Base-by-base conservation (phyloP, 202 grass and related monocot genomes). In the Dendrocalamus latiflorus region DNA sequence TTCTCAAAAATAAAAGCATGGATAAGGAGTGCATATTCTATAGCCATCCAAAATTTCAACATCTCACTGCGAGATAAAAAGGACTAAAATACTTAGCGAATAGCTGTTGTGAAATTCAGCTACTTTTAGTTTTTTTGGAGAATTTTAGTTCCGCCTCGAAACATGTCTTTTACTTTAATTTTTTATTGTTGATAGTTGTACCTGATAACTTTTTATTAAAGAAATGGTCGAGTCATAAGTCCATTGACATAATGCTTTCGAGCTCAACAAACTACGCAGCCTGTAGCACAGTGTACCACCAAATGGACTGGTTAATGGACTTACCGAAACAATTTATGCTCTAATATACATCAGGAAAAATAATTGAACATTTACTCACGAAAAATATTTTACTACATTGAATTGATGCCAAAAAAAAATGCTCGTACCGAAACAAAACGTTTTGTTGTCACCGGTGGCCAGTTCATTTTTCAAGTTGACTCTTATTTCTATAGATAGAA, bases 391-490 rank as follows among this genome's bases (percentile, higher is more conserved):
- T 8, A 55, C 55, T 75, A 33, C 14, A 55, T 28, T 42, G 39
- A 57, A 18, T 37, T 47, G 26, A 45, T 55, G 55, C 43, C 37
- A 42, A 87, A 37, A 71, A n/a, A 72, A 15, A 48, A 78, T 18
- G 55, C 21, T 21, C 30, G 2, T 42, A 50, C 34, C 59, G n/a
- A n/a, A n/a, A n/a, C n/a, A 28, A 38, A 85, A 45, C 64, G 16
- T 39, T 26, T 33, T 51, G 25, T 60, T 42, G 34, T 28, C 49
- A 57, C 64, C 45, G 67, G 75, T 54, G 63, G 5, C 48, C 14
- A 55, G 75, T 72, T 39, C 55, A 22, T 11, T 39, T 79, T 47
- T n/a, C 56, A 71, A 72, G 71, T 66, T 89, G 87, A 72, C 71
- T 24, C 30, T 15, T 10, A 41, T 80, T 74, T 80, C 38, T 65